phyloP scores from a whole-genome alignment of 148 eudicot species.

The Suaeda aralocaspica region DNA sequence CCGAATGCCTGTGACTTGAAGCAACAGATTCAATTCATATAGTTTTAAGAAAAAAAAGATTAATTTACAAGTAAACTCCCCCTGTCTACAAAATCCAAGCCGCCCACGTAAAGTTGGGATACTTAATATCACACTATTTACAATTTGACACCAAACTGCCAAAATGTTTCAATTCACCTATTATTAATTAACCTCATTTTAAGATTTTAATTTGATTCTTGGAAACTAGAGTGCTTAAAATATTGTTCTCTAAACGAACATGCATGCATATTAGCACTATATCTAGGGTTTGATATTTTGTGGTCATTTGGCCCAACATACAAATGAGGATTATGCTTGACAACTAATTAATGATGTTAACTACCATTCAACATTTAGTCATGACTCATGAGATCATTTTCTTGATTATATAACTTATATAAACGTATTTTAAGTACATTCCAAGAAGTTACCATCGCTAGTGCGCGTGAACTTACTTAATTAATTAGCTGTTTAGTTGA shows the following conservation, averaged over 20 bases:
- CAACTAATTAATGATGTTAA: too few relatives aligned
- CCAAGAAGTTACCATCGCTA: too few relatives aligned
- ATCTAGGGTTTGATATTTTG: not conserved
- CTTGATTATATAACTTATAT: too few relatives aligned
- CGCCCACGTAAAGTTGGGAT: not conserved
- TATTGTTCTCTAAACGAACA: not conserved
- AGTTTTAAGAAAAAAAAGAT: not conserved
- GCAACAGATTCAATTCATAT: constrained; percentile 1
- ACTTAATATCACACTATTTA: not conserved
- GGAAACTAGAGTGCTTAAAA: not conserved
- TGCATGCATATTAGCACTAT: not conserved
- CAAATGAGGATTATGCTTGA: too few relatives aligned
- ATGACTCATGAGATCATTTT: too few relatives aligned
- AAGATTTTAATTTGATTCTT: not conserved
- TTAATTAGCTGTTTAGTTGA: too few relatives aligned
- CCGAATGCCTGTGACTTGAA: constrained; percentile 22
- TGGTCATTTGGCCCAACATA: too few relatives aligned
- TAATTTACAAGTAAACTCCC: constrained; percentile 12
- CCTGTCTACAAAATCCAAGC: constrained; percentile 10
- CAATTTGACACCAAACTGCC: constrained; percentile 14
- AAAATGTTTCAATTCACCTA: constrained; percentile 7
- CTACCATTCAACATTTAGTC: too few relatives aligned
- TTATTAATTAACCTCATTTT: not conserved
- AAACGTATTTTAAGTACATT: too few relatives aligned
- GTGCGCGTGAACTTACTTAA: too few relatives aligned